Evolutionary conservation across 257 asterid genomes (phyloP).

Genomic region (Solanum chiquidenum): DNA sequence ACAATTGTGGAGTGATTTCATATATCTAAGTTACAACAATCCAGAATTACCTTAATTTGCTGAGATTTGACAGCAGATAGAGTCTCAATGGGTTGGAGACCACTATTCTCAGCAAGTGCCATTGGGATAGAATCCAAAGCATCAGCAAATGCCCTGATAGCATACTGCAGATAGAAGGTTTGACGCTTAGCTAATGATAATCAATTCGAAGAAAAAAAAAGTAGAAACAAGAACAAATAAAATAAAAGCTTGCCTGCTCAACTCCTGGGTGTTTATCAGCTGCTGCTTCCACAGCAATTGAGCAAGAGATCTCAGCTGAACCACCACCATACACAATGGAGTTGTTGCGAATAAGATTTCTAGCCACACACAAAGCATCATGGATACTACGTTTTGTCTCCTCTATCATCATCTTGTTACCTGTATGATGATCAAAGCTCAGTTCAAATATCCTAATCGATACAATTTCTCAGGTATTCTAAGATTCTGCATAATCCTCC

Average conservation of each 20-base stretch:
- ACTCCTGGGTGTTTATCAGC: slow-evolving; percentile 94
- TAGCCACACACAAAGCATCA: slow-evolving; percentile 82
- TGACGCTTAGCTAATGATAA: neutral
- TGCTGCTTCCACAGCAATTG: slow-evolving; percentile 86
- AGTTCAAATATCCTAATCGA: neutral
- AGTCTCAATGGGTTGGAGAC: slow-evolving; percentile 83
- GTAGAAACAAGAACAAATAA: neutral
- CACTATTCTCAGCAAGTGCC: slow-evolving; percentile 95
- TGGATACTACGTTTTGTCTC: slow-evolving; percentile 93
- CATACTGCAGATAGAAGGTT: slow-evolving; percentile 48
- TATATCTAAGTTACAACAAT: neutral
- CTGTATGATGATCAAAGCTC: slow-evolving; percentile 12
- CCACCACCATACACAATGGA: slow-evolving; percentile 98
- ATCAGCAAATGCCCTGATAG: slow-evolving; percentile 88
- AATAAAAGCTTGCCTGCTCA: slow-evolving; percentile 49
- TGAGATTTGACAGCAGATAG: slow-evolving; percentile 75
- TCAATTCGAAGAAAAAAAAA: neutral
- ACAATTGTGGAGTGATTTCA: neutral
- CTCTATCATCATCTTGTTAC: slow-evolving; percentile 95
- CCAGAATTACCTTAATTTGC: slow-evolving; percentile 64
- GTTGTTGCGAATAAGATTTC: slow-evolving; percentile 81
- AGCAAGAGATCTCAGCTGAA: slow-evolving; percentile 85
- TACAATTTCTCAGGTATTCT: neutral
- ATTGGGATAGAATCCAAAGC: slow-evolving; percentile 86
- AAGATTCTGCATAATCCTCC: neutral